Evolutionary conservation across 352 stramenopile genomes (phyloP), one percentile per base, ranked within the genome.

Genomic region (Thalassiosira pacifica): DNA sequence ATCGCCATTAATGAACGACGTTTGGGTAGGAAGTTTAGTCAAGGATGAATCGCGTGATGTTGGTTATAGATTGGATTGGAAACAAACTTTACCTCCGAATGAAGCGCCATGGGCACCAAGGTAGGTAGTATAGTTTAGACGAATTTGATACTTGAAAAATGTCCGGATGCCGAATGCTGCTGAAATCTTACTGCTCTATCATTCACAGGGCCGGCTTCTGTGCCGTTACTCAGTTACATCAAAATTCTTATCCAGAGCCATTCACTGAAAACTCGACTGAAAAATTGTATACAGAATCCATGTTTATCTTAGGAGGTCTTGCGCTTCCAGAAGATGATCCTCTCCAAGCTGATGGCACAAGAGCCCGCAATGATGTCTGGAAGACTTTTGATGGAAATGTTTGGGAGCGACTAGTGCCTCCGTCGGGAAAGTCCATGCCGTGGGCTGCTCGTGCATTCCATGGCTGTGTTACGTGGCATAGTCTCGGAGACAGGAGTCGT

Each of bases 341-440:
- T 67, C 19, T 22, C 26, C 59, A 67, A 66, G 78, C 79, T 31
- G 78, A 85, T 57, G 86, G 79, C 82, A 74, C 78, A 27, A 59
- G 82, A 74, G 74, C 73, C n/a, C 48, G 81, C 27, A 91, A 91
- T 63, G 86, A 89, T 64, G 66, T 91, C 32, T 91, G 80, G 75
- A 79, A 55, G 32, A 88, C 72, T 26, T 37, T 31, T 27, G 71
- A 89, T 83, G 86, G 86, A 19, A 57, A 75, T 24, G 65, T 59
- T 55, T 91, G 86, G 86, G 64, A 74, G 27, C 53, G 52, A 75
- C 60, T 89, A 18, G 59, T 70, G 22, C 76, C 71, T 45, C 26
- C 76, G 45, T 59, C 37, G 52, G 73, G 72, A 53, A 42, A 74
- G 18, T 67, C 42, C 10, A 89, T 89, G 77, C 76, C 76, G 26